A percentile compares a stretch with the other conserved stretches of the same genome.
These are phyloP conservation scores for Schwanniomyces occidentalis DNA, from an alignment of 805 yeast genomes.

Conservation along the genomic window DNA sequence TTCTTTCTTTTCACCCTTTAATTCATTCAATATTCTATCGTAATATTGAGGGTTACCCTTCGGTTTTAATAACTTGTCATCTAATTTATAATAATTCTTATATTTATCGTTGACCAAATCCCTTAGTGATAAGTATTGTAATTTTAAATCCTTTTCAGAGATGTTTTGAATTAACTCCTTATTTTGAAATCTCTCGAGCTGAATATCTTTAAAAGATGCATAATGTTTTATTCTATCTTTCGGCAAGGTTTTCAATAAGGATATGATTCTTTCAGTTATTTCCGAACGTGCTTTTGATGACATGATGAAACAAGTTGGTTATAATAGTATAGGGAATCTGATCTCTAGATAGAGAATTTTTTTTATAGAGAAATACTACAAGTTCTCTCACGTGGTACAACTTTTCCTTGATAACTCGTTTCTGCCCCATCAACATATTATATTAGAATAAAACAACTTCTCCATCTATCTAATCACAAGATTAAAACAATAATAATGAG, in stretches of 20 bases:
- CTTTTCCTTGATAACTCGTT: too few species aligned
- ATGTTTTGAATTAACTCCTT: conserved; percentile 37
- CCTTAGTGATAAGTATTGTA: conserved; percentile 61
- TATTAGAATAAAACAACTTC: too few species aligned
- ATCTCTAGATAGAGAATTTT: too few species aligned
- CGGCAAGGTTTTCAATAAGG: conserved; percentile 62
- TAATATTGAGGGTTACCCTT: conserved; percentile 84
- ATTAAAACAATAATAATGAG: too few species aligned
- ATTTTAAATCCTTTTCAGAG: conserved; percentile 51
- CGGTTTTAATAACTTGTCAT: conserved; percentile 71
- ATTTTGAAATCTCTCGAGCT: conserved; percentile 46
- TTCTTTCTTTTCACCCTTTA: conserved; percentile 71
- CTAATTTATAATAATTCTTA: conserved; percentile 60
- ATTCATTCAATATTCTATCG: conserved; percentile 65
- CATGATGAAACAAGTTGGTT: too few species aligned
- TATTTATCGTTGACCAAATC: conserved; percentile 61
- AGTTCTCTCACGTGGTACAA: too few species aligned
- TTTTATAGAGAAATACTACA: too few species aligned
- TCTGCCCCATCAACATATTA: too few species aligned
- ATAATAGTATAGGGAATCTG: too few species aligned
- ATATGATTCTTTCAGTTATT: conserved; percentile 57
- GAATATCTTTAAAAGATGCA: conserved; percentile 68
- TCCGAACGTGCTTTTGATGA: conserved; percentile 36
- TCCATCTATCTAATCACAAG: too few species aligned
- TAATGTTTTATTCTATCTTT: conserved; percentile 67